phyloP scores from a whole-genome alignment of 345 rosid species.

The Gossypium ekmanianum region DNA sequence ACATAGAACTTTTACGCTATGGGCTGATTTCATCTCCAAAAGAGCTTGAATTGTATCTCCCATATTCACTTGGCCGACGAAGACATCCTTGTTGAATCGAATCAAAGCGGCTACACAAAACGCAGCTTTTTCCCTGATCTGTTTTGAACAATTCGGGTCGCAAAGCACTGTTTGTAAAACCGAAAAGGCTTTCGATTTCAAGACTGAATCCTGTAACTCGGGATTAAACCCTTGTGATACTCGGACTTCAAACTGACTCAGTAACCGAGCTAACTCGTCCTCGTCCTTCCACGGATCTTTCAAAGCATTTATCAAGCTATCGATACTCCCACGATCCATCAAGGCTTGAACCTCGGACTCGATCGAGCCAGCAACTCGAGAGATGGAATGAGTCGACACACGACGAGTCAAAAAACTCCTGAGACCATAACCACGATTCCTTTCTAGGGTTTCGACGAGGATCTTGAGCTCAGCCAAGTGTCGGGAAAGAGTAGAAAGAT shows the following conservation, averaged over 20 bases:
- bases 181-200: slow-evolving; percentile 45
- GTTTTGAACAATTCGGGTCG: slow-evolving; percentile 26
- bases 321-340: slow-evolving; percentile 67
- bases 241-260: slow-evolving; percentile 46
- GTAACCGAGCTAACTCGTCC: slow-evolving; percentile 37
- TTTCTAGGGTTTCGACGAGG: slow-evolving; percentile 36
- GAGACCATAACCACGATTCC: slow-evolving; percentile 35
- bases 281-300: slow-evolving; percentile 29
- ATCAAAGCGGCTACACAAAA: slow-evolving; percentile 42
- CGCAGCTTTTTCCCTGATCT: slow-evolving; percentile 44
- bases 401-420: slow-evolving; percentile 51
- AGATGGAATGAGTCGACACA: slow-evolving; percentile 48
- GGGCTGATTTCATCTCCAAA: slow-evolving; percentile 30
- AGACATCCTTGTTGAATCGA: slow-evolving; percentile 66
- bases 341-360: slow-evolving; percentile 64
- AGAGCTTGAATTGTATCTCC: slow-evolving; percentile 44
- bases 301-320: slow-evolving; percentile 33
- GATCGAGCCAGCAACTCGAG: slow-evolving; percentile 63
- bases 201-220: slow-evolving; percentile 51
- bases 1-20: slow-evolving; percentile 38
- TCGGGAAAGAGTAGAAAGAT: slow-evolving; percentile 43
- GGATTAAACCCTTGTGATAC: slow-evolving; percentile 46
- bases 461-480: slow-evolving; percentile 45
- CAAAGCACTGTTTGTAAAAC: slow-evolving; percentile 34
- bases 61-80: slow-evolving; percentile 57